These are phyloP conservation scores for Mycena chlorophos DNA, from an alignment of 768 basidiomycete genomes.

Conservation along the genomic window DNA sequence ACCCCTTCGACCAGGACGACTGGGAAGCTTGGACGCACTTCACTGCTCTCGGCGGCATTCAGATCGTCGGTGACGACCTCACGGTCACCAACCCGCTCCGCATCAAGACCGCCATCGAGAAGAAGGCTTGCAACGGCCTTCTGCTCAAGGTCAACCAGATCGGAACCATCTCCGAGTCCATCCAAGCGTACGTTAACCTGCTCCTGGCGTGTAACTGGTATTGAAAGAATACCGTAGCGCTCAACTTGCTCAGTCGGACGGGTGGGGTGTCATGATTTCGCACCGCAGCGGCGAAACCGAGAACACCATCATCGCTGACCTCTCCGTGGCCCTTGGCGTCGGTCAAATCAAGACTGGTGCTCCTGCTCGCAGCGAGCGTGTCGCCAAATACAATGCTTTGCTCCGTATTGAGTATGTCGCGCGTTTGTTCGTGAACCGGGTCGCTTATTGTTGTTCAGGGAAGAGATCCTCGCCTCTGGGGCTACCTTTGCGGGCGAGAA, in stretches of 20 bases:
- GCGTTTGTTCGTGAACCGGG: slow-evolving; percentile 1
- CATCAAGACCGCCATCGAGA: slow-evolving; percentile 98
- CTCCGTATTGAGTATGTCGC: slow-evolving; percentile 83
- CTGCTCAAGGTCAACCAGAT: slow-evolving; percentile 99
- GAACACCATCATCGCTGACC: slow-evolving; percentile 94
- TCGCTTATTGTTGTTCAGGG: slow-evolving; percentile 45
- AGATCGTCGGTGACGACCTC: slow-evolving; percentile 95
- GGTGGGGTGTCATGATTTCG: slow-evolving; percentile 99
- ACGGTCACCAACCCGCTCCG: slow-evolving; percentile 96
- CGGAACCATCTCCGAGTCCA: slow-evolving; percentile 97
- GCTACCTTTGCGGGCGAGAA: slow-evolving; percentile 73
- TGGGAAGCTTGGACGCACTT: slow-evolving; percentile 98
- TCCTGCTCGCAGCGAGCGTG: slow-evolving; percentile 93
- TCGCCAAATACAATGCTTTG: slow-evolving; percentile 90
- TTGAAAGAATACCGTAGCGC: slow-evolving; percentile 56
- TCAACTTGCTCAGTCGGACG: slow-evolving; percentile 91
- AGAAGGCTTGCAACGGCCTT: slow-evolving; percentile 99
- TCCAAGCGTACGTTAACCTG: slow-evolving; percentile 79
- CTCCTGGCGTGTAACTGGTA: neutral
- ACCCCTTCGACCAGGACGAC: slow-evolving; percentile 99
- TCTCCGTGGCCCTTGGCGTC: slow-evolving; percentile 86
- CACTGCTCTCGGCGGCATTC: slow-evolving; percentile 74
- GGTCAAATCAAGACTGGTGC: slow-evolving; percentile 99
- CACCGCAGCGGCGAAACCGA: slow-evolving; percentile 99
- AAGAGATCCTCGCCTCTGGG: slow-evolving; percentile 67